Evolutionary conservation across 2,329 filamentous ascomycete genomes (phyloP), one percentile per base, ranked within the genome.

Genomic region (Colletotrichum siamense): DNA sequence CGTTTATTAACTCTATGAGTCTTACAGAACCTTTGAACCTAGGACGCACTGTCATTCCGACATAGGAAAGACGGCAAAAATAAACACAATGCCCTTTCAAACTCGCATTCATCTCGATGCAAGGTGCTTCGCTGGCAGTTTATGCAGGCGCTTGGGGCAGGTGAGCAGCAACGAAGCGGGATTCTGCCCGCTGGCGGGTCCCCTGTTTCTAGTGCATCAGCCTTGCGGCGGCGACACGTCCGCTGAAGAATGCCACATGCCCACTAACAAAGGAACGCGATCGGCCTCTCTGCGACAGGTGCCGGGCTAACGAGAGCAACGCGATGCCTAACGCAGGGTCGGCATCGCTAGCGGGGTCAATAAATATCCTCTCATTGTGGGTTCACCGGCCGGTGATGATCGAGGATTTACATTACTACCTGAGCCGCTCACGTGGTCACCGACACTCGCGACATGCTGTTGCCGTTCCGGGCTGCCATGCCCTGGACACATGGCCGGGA

Each of bases 171-270:
- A 26, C 18, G 8, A 68, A 49, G 26, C 36, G 36, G 34, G 57
- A 70, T 52, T 62, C 68, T 52, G 36, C 68, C 28, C 68, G 26
- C 24, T 22, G 30, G 69, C 36, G 69, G 61, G 69, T 18, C 24
- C 55, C n/a, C 8, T n/a, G n/a, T 15, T 34, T 24, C 55, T 36
- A 36, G 16, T 61, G 49, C 72, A 36, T 65, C 67, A 26, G 65
- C 71, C 57, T 49, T 61, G 55, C 34, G 68, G 9, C 70, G 34
- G 64, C 34, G 36, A 30, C 28, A 61, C 57, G 36, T 62, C 71
- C 52, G 68, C 18, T 28, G 32, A 34, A 63, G 71, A 52, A 32
- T 69, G 52, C 26, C 16, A 63, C n/a, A 63, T 32, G n/a, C 30
- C 59, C 36, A 36, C 57, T 32, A 57, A 32, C 32, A 10, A 32